phyloP scores from a whole-genome alignment of 163 green algal species.

The Scenedesmus sp. region DNA sequence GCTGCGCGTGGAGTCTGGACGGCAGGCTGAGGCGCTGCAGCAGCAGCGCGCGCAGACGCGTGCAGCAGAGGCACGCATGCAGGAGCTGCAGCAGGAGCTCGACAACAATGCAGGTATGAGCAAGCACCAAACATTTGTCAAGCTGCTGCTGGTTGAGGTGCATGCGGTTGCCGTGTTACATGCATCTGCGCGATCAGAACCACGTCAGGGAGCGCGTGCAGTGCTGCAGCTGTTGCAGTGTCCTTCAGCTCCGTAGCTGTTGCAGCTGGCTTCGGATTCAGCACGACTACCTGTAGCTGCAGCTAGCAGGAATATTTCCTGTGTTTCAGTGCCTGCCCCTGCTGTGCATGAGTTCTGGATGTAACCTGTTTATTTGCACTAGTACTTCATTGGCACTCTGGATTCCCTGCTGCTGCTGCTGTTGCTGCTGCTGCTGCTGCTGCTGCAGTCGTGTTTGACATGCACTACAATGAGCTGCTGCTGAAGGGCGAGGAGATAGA shows the following conservation, averaged over 20 bases:
- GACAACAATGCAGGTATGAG: constrained; percentile 73
- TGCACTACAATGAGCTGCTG: constrained; percentile 80
- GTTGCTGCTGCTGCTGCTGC: neutral
- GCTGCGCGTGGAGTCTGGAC: constrained; percentile 53
- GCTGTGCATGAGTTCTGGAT: no score
- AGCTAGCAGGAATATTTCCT: no score
- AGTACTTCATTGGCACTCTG: neutral
- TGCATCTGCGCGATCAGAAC: neutral
- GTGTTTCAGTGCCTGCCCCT: no score
- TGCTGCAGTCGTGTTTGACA: constrained; percentile 49
- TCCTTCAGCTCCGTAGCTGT: neutral
- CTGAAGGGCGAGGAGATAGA: constrained; percentile 78
- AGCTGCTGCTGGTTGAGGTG: neutral
- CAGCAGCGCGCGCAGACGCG: constrained; percentile 21
- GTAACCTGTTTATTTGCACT: neutral
- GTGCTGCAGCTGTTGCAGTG: no score
- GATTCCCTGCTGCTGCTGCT: neutral
- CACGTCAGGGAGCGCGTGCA: no score
- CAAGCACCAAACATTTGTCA: neutral
- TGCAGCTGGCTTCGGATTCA: no score
- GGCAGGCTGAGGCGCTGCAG: constrained; percentile 50
- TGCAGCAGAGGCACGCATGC: constrained; percentile 57
- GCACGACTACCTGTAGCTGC: no score
- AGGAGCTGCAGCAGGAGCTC: constrained; percentile 72
- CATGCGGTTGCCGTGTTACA: neutral